A percentile compares a stretch with the other conserved stretches of the same genome.
phyloP scores from a whole-genome alignment of 2,329 filamentous ascomycete genomes.

The Aspergillus thermomutatus region DNA sequence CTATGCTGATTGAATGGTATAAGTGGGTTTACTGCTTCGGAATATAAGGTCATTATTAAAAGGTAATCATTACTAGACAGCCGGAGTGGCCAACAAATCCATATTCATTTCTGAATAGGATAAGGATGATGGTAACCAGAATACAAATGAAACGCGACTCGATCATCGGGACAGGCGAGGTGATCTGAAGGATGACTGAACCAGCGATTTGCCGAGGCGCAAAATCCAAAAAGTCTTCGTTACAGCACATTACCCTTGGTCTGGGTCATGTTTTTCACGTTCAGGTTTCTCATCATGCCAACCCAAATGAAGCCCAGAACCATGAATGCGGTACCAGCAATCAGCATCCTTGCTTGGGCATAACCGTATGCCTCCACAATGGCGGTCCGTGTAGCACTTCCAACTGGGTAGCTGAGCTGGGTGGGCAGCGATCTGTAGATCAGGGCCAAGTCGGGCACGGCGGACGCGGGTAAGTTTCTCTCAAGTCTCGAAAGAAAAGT shows the following conservation, averaged over 20 bases:
- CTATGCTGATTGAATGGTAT: too few species aligned
- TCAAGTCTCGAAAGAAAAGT: conserved; percentile 35
- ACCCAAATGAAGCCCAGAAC: conserved; percentile 10
- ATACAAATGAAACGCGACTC: too few species aligned
- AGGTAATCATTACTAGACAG: too few species aligned
- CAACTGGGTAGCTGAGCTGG: conserved; percentile 31
- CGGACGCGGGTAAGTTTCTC: conserved; percentile 28
- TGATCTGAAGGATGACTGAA: too few species aligned
- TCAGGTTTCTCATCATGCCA: not conserved
- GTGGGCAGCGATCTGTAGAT: conserved; percentile 11
- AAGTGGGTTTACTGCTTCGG: too few species aligned
- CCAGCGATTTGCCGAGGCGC: too few species aligned
- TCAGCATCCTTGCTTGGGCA: conserved; percentile 40
- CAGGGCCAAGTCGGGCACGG: conserved; percentile 3
- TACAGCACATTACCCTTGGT: not conserved
- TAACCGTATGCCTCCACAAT: conserved; percentile 46
- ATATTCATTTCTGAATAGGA: too few species aligned
- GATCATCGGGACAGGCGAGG: too few species aligned
- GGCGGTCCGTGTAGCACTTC: conserved; percentile 36
- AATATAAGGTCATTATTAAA: too few species aligned
- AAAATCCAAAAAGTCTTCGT: too few species aligned
- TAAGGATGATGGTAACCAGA: too few species aligned
- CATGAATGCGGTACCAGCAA: conserved; percentile 23
- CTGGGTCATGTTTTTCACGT: not conserved
- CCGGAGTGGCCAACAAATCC: too few species aligned